phyloP scores from a whole-genome alignment of 768 basidiomycete genomes.

The Polyporus arcularius region DNA sequence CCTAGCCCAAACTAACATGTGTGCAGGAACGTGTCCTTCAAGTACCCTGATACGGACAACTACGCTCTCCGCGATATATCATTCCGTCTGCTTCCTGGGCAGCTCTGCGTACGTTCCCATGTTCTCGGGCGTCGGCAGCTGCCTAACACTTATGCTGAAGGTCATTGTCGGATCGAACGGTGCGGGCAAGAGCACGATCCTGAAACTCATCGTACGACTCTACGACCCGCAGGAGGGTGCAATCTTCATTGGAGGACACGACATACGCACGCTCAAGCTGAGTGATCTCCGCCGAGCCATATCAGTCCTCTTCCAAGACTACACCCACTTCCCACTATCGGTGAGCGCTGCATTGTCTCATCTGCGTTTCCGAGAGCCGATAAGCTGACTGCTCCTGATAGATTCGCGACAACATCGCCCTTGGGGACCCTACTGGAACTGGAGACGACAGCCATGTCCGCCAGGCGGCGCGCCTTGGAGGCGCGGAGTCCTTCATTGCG shows the following conservation, averaged over 20 bases:
- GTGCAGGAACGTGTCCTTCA: conserved; percentile 66
- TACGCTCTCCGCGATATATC: conserved; percentile 62
- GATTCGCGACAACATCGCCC: conserved; percentile 76
- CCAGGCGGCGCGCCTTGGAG: conserved; percentile 69
- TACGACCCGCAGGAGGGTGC: conserved; percentile 69
- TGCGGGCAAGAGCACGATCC: conserved; percentile 73
- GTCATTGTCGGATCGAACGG: conserved; percentile 78
- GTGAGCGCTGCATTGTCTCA: conserved; percentile 49
- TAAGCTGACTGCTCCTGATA: conserved; percentile 24
- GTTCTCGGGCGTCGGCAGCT: too few species aligned
- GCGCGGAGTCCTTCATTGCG: conserved; percentile 64
- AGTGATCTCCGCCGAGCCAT: conserved; percentile 62
- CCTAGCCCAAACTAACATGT: conserved; percentile 7
- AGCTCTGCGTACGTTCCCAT: conserved; percentile 38
- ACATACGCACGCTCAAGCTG: conserved; percentile 60
- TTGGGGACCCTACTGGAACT: conserved; percentile 63
- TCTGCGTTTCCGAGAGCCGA: background rate
- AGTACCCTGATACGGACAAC: conserved; percentile 53
- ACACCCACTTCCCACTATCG: conserved; percentile 73
- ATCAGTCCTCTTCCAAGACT: conserved; percentile 80
- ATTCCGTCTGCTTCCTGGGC: conserved; percentile 67
- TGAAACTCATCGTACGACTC: conserved; percentile 68
- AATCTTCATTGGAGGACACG: conserved; percentile 62
- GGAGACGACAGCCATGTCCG: conserved; percentile 57
- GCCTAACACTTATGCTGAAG: conserved; percentile 32